phyloP scores from a whole-genome alignment of 1,139 yeast genomes.

The Taiozyma sp. region DNA sequence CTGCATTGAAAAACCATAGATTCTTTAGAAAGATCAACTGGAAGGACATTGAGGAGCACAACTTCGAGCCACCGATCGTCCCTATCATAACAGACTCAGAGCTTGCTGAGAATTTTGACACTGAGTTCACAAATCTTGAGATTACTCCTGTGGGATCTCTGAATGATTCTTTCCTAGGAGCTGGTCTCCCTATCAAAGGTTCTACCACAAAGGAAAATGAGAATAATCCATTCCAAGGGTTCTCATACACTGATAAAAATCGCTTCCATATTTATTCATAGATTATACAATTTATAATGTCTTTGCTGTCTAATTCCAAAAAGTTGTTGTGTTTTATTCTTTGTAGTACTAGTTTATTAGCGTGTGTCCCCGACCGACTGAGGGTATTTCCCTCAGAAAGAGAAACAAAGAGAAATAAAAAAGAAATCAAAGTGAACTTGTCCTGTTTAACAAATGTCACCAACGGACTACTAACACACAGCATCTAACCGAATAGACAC shows the following conservation, averaged over 20 bases:
- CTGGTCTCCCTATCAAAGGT: constrained; percentile 9
- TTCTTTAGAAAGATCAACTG: constrained; percentile 80
- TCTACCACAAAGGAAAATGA: constrained; percentile 3
- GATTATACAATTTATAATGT: background rate
- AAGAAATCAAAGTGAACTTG: background rate
- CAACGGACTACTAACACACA: background rate
- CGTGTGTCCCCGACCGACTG: background rate
- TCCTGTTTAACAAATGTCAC: background rate
- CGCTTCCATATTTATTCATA: constrained; percentile 22
- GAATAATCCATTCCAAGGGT: constrained; percentile 26
- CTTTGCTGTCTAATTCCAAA: background rate
- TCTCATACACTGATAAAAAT: constrained; percentile 33
- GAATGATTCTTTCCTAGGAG: constrained; percentile 3
- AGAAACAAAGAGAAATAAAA: background rate
- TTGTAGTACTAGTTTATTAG: background rate
- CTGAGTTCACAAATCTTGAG: constrained; percentile 78
- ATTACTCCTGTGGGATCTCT: constrained; percentile 23
- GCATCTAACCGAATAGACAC: background rate
- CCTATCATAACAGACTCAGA: constrained; percentile 84
- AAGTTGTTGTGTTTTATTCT: background rate
- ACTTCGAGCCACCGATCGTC: constrained; percentile 68
- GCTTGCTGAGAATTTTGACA: constrained; percentile 88
- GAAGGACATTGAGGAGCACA: constrained; percentile 46
- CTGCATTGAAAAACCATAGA: constrained; percentile 56
- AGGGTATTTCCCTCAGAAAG: background rate